Evolutionary conservation across 768 basidiomycete species (phyloP).

Genomic region (Naematelia aurantialba): DNA sequence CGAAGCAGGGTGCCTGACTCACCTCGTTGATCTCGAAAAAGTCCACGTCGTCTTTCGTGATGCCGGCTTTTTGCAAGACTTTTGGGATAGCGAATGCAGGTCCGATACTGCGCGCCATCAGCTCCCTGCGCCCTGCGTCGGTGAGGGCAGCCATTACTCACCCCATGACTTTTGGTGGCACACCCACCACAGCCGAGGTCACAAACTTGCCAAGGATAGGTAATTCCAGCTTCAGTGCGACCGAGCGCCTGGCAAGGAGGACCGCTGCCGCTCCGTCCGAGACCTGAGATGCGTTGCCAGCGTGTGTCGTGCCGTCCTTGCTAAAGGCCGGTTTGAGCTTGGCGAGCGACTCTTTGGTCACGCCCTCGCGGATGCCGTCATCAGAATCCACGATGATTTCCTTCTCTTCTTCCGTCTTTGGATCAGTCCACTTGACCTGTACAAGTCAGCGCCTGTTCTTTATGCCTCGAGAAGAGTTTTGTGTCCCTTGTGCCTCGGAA

Average conservation of each 20-base stretch:
- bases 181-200: slow-evolving; percentile 70
- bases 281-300: slow-evolving; percentile 57
- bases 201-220: slow-evolving; percentile 80
- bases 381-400: slow-evolving; percentile 63
- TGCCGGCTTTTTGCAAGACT: slow-evolving; percentile 64
- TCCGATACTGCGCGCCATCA: slow-evolving; percentile 55
- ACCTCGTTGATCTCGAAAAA: slow-evolving; percentile 54
- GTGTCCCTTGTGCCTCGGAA: too few relatives aligned
- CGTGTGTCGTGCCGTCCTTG: slow-evolving; percentile 54
- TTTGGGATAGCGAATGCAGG: slow-evolving; percentile 78
- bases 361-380: slow-evolving; percentile 82
- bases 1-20: slow-evolving; percentile 58
- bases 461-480: too few relatives aligned
- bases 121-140: neutral
- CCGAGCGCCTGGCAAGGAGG: slow-evolving; percentile 72
- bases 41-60: slow-evolving; percentile 55
- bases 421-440: slow-evolving; percentile 53
- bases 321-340: slow-evolving; percentile 79
- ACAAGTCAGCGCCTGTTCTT: too few relatives aligned
- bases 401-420: slow-evolving; percentile 58
- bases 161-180: slow-evolving; percentile 45
- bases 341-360: slow-evolving; percentile 70
- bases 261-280: slow-evolving; percentile 89
- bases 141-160: slow-evolving; percentile 14
- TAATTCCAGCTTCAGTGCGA: slow-evolving; percentile 72